Conservation (phyloP, 2,329 filamentous ascomycete species). For the Anthostomella pinea region DNA sequence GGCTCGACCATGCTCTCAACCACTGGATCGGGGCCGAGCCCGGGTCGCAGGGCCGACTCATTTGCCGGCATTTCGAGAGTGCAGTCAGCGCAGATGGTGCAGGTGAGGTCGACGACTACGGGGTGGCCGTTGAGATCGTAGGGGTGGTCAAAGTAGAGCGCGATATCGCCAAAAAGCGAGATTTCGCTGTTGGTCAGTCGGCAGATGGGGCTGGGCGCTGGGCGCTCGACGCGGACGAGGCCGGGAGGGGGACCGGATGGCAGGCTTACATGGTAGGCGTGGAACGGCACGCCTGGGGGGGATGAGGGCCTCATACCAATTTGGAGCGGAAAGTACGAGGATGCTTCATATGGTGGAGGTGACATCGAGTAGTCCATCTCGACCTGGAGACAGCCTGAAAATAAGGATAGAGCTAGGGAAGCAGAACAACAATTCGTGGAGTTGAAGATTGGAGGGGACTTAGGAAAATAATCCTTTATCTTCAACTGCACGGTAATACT, state of each 20-base stretch:
- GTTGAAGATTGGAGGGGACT: no score
- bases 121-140: constrained; percentile 9
- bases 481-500: no score
- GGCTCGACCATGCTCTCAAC: background rate
- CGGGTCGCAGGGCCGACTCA: background rate
- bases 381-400: no score
- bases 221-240: constrained; percentile 1
- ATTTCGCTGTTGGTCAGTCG: constrained; percentile 6
- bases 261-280: no score
- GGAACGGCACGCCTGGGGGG: no score
- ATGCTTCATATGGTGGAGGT: no score
- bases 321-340: no score
- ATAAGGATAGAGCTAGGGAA: no score
- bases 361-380: no score
- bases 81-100: constrained; percentile 14
- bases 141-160: constrained; percentile 4
- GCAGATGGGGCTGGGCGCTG: background rate
- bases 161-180: constrained; percentile 19
- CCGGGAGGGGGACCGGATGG: constrained; percentile 11
- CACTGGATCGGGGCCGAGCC: background rate
- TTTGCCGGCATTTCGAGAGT: constrained; percentile 9
- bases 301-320: no score
- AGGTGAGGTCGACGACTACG: constrained; percentile 12
- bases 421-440: no score
- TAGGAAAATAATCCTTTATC: no score